Conservation (phyloP, 371 early-diverging fungal genomes). For the Rhizopus arrhizus region DNA sequence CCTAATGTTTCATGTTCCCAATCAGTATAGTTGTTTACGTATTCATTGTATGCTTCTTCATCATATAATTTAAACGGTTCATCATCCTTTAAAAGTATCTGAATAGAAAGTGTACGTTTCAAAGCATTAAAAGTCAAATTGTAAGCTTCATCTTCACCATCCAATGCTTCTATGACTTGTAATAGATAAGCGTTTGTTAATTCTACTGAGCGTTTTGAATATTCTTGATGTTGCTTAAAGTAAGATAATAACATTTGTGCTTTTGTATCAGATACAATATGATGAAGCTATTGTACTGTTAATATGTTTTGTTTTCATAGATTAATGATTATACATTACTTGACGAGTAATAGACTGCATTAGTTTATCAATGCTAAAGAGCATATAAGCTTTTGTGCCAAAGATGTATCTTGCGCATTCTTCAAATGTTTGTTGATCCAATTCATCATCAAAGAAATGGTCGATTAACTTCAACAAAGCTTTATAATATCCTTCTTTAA, state of each 20-base stretch:
- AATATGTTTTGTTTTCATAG: neutral
- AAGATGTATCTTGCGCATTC: constrained; percentile 85
- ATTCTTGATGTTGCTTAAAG: constrained; percentile 30
- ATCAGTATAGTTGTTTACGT: constrained; percentile 80
- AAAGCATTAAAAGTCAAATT: constrained; percentile 70
- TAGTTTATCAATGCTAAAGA: constrained; percentile 84
- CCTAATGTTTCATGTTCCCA: constrained; percentile 65
- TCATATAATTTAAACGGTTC: constrained; percentile 34
- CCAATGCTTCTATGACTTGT: constrained; percentile 41
- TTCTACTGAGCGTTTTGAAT: constrained; percentile 30
- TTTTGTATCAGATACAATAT: constrained; percentile 28
- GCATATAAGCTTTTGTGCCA: constrained; percentile 80
- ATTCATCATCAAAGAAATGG: constrained; percentile 73
- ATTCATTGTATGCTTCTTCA: constrained; percentile 82
- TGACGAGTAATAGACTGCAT: constrained; percentile 28
- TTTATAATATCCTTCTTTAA: constrained; percentile 63
- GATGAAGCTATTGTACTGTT: constrained; percentile 10
- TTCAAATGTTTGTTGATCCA: constrained; percentile 87
- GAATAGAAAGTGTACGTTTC: constrained; percentile 66
- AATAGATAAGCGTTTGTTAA: constrained; percentile 53
- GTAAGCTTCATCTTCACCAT: constrained; percentile 76
- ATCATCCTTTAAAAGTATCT: constrained; percentile 71
- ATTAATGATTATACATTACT: constrained; percentile 10
- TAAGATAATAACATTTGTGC: constrained; percentile 23
- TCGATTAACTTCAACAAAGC: constrained; percentile 71